Evolutionary conservation across 768 basidiomycete species (phyloP).

Genomic region (Lactarius akahatsu): DNA sequence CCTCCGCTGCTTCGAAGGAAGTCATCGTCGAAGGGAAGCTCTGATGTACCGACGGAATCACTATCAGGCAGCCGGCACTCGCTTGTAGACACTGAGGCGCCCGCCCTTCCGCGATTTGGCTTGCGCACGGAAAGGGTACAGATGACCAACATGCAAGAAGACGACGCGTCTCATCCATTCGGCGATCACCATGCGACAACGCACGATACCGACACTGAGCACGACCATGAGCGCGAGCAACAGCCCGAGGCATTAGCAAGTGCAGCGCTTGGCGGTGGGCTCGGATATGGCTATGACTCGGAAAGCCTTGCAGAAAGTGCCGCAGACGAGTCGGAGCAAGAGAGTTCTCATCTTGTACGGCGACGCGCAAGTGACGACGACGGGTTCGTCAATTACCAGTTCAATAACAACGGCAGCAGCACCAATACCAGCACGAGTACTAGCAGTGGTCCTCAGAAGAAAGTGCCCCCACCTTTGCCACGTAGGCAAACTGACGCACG

Average conservation of each 20-base stretch:
- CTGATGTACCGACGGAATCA: slow-evolving; percentile 16
- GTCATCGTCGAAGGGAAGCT: slow-evolving; percentile 16
- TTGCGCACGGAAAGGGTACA: slow-evolving; percentile 42
- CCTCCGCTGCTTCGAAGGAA: slow-evolving; percentile 14
- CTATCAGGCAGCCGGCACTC: slow-evolving; percentile 24
- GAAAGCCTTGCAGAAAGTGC: slow-evolving; percentile 45
- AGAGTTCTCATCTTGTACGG: slow-evolving; percentile 39
- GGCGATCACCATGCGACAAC: slow-evolving; percentile 46
- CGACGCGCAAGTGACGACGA: slow-evolving; percentile 29
- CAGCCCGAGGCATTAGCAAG: neutral
- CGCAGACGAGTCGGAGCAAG: slow-evolving; percentile 40
- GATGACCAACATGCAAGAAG: slow-evolving; percentile 30
- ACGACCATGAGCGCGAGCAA: neutral
- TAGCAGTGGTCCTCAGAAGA: slow-evolving; percentile 16
- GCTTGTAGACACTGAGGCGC: slow-evolving; percentile 33
- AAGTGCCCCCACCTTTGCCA: slow-evolving; percentile 26
- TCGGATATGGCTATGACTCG: slow-evolving; percentile 38
- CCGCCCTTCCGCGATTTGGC: slow-evolving; percentile 49
- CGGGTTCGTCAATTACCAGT: slow-evolving; percentile 13
- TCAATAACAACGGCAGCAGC: neutral
- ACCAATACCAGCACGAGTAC: slow-evolving; percentile 19
- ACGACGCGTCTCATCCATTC: slow-evolving; percentile 51
- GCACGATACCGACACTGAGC: slow-evolving; percentile 27
- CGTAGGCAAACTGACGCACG: slow-evolving; percentile 33
- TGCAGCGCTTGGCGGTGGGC: slow-evolving; percentile 47